Conservation (phyloP, 768 basidiomycete species). For the Lyophyllum shimeji region DNA sequence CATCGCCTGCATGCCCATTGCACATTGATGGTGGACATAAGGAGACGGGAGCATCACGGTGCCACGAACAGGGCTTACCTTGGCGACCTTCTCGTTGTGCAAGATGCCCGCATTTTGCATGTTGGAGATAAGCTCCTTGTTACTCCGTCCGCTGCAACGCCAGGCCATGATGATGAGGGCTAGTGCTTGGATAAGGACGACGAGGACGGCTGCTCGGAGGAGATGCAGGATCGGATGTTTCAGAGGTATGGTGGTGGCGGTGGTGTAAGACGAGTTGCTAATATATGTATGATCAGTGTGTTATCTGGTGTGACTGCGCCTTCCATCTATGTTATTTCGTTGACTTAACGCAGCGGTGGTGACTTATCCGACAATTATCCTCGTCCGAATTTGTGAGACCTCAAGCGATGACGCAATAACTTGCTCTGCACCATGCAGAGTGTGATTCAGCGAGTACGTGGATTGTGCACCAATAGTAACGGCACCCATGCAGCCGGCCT, state of each 20-base stretch:
- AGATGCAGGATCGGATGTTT: background rate
- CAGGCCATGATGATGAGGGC: slow-evolving; percentile 66
- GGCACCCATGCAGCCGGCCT: background rate
- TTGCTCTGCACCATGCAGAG: background rate
- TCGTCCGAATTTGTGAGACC: background rate
- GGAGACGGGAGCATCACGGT: background rate
- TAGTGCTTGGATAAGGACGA: background rate
- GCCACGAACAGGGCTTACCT: slow-evolving; percentile 37
- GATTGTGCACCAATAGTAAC: background rate
- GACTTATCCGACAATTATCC: background rate
- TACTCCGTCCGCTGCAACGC: slow-evolving; percentile 70
- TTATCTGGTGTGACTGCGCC: background rate
- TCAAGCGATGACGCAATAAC: background rate
- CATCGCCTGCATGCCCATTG: slow-evolving; percentile 56
- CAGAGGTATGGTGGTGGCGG: background rate
- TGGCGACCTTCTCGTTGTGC: slow-evolving; percentile 49
- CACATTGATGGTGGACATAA: background rate
- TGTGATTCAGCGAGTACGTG: too few relatives aligned
- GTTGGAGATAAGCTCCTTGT: slow-evolving; percentile 72
- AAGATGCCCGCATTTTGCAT: slow-evolving; percentile 56
- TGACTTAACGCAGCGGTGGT: background rate
- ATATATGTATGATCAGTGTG: background rate
- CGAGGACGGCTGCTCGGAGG: background rate
- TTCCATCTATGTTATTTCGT: background rate
- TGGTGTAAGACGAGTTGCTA: background rate